These are phyloP conservation scores for Fusarium albidum DNA, from an alignment of 2,329 filamentous ascomycete genomes.

Conservation along the genomic window DNA sequence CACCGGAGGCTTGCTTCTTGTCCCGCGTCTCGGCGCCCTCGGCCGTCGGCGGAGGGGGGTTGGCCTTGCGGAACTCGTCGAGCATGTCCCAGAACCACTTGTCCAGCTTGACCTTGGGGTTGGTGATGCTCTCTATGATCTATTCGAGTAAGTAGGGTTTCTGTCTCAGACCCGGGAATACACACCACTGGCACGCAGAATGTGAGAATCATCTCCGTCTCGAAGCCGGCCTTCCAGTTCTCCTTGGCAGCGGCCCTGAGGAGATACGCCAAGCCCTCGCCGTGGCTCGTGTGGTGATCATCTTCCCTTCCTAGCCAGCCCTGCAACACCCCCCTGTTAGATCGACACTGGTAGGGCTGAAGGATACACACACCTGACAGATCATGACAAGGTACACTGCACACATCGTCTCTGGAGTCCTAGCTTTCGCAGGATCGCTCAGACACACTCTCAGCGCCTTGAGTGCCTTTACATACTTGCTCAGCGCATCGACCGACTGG, in stretches of 20 bases:
- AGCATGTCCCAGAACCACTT: slow-evolving; percentile 36
- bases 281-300: slow-evolving; percentile 40
- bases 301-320: slow-evolving; percentile 43
- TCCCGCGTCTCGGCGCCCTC: not conserved
- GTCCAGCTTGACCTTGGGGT: slow-evolving; percentile 26
- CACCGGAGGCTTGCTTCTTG: slow-evolving; percentile 1
- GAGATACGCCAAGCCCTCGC: slow-evolving; percentile 44
- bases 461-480: slow-evolving; percentile 44
- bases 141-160: slow-evolving; percentile 11
- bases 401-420: slow-evolving; percentile 46
- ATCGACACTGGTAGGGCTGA: not conserved
- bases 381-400: slow-evolving; percentile 50
- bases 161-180: not conserved
- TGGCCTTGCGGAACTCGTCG: slow-evolving; percentile 23
- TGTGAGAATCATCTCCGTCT: slow-evolving; percentile 41
- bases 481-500: slow-evolving; percentile 34
- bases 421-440: slow-evolving; percentile 38
- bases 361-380: slow-evolving; percentile 40
- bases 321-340: slow-evolving; percentile 17
- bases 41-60: slow-evolving; percentile 6
- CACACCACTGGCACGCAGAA: slow-evolving; percentile 46
- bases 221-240: slow-evolving; percentile 39
- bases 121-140: slow-evolving; percentile 44
- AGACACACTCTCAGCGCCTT: slow-evolving; percentile 39
- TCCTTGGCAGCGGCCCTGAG: slow-evolving; percentile 39